Conservation (phyloP, 352 stramenopile species). For the Phytophthora citrophthora region DNA sequence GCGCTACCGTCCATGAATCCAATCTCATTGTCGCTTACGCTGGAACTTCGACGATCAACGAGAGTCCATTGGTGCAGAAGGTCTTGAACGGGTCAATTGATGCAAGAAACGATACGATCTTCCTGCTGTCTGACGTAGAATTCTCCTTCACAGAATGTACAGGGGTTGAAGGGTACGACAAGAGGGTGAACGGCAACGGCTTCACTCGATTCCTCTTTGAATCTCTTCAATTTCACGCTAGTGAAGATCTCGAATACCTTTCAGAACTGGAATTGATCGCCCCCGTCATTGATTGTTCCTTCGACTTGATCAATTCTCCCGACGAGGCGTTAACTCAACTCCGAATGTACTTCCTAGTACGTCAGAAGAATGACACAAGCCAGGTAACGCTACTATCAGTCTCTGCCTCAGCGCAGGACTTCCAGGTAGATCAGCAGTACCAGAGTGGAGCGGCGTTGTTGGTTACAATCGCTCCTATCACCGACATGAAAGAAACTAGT, state of each 20-base stretch:
- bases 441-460: constrained; percentile 24
- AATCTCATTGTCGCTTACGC: constrained; percentile 38
- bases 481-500: constrained; percentile 19
- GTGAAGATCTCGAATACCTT: constrained; percentile 33
- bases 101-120: constrained; percentile 38
- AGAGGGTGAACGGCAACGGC: constrained; percentile 25
- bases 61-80: constrained; percentile 37
- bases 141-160: constrained; percentile 23
- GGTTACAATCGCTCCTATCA: constrained; percentile 27
- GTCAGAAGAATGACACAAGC: constrained; percentile 8
- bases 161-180: constrained; percentile 10
- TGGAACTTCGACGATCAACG: constrained; percentile 26
- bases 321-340: constrained; percentile 25
- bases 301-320: constrained; percentile 10
- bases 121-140: constrained; percentile 22
- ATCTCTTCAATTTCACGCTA: constrained; percentile 21
- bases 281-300: constrained; percentile 31
- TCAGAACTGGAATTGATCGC: constrained; percentile 27
- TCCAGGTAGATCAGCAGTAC: constrained; percentile 25
- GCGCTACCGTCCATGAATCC: constrained; percentile 8
- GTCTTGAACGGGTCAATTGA: constrained; percentile 30
- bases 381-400: constrained; percentile 29
- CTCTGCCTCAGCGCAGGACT: constrained; percentile 31
- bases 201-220: constrained; percentile 36
- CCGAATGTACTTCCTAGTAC: constrained; percentile 35